Percentiles rank a stretch among this genome's conserved stretches.
Evolutionary conservation across 2,329 filamentous ascomycete species (phyloP).

Genomic region (Cladosporium sp.): DNA sequence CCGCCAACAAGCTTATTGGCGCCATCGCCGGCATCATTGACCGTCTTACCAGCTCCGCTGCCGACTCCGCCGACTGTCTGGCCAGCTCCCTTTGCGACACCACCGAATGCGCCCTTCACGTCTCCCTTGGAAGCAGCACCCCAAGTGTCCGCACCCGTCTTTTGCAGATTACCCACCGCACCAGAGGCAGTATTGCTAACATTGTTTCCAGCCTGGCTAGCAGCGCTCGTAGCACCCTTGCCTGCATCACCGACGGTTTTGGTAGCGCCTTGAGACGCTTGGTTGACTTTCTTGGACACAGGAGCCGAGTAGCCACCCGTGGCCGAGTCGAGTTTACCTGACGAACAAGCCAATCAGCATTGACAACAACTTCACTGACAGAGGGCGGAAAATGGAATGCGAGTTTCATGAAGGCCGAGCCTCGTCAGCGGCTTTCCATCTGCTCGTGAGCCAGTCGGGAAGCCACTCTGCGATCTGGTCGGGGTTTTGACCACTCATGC

Average conservation of each 20-base stretch:
- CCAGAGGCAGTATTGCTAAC: constrained; percentile 29
- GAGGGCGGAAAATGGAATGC: not conserved
- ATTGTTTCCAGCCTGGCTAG: constrained; percentile 22
- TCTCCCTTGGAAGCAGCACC: constrained; percentile 25
- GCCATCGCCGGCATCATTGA: constrained; percentile 13
- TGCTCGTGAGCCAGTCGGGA: constrained; percentile 25
- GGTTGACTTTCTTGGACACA: constrained; percentile 31
- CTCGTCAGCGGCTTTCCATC: constrained; percentile 23
- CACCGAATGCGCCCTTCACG: constrained; percentile 26
- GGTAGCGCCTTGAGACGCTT: constrained; percentile 32
- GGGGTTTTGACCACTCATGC: not conserved
- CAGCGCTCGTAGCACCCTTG: constrained; percentile 16
- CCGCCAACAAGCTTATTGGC: constrained; percentile 11
- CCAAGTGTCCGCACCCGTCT: constrained; percentile 26
- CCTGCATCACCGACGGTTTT: constrained; percentile 37
- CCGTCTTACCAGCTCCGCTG: constrained; percentile 23
- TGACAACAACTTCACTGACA: not conserved
- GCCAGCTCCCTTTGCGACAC: constrained; percentile 20
- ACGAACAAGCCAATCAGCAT: constrained; percentile 18
- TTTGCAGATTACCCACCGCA: constrained; percentile 25
- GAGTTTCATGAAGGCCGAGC: not conserved
- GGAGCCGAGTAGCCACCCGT: constrained; percentile 26
- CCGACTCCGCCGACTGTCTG: constrained; percentile 30
- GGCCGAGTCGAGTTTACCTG: constrained; percentile 32
- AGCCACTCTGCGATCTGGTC: constrained; percentile 20